Conservation (phyloP, 2,329 filamentous ascomycete species). For the Trichoderma aggressivum region DNA sequence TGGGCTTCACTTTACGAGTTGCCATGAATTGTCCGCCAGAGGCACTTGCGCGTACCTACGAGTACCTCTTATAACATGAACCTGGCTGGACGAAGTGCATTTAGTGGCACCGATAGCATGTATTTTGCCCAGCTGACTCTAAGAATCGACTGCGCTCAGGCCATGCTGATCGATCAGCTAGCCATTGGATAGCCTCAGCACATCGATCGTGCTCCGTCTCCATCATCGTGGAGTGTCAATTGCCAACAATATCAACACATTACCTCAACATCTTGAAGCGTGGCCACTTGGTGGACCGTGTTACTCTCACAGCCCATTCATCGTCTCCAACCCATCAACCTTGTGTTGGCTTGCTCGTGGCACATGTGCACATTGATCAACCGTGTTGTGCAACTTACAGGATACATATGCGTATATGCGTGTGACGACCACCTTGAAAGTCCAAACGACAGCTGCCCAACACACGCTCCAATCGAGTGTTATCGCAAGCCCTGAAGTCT, state of each 20-base stretch:
- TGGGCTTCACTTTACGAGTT: background rate
- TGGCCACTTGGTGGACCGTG: background rate
- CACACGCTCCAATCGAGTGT: background rate
- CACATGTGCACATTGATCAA: background rate
- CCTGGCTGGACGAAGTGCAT: background rate
- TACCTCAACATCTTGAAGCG: background rate
- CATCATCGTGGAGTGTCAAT: background rate
- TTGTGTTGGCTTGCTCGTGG: background rate
- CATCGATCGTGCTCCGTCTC: background rate
- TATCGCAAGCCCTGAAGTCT: background rate
- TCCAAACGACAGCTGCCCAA: background rate
- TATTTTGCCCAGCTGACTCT: background rate
- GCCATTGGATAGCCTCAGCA: background rate
- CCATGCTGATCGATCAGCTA: background rate
- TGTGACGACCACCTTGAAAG: constrained; percentile 23
- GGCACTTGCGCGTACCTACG: background rate
- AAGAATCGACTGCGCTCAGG: background rate
- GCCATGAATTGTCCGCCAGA: background rate
- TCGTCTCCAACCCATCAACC: background rate
- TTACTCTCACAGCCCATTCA: background rate
- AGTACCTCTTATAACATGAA: background rate
- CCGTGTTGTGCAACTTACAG: constrained; percentile 20
- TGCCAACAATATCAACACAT: background rate
- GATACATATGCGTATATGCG: constrained; percentile 26
- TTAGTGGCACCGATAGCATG: background rate